Evolutionary conservation across 2,329 filamentous ascomycete species (phyloP).

Genomic region (Trichoderma afroharzianum): DNA sequence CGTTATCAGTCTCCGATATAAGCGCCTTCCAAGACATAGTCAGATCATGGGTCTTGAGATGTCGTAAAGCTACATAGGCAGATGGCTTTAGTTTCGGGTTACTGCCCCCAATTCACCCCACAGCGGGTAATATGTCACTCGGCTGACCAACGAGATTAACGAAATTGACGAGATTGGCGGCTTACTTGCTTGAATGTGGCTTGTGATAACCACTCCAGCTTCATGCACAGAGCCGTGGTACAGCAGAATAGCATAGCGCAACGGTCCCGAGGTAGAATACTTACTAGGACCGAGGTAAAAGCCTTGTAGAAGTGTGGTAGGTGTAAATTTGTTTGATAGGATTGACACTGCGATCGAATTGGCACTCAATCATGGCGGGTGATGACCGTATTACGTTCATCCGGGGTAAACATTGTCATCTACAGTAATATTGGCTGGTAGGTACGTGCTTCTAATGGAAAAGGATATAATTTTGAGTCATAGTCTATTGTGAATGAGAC

Average conservation of each 20-base stretch:
- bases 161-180: background rate
- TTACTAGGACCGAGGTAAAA: background rate
- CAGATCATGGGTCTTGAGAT: background rate
- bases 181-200: background rate
- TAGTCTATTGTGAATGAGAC: background rate
- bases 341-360: background rate
- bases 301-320: background rate
- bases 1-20: background rate
- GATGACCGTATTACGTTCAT: background rate
- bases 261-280: background rate
- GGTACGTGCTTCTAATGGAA: background rate
- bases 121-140: background rate
- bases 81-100: background rate
- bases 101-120: background rate
- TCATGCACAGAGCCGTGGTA: background rate
- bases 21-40: background rate
- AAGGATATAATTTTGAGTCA: background rate
- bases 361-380: background rate
- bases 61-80: background rate
- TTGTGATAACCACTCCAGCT: background rate
- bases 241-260: background rate
- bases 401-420: background rate
- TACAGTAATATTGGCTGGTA: fast-evolving
- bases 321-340: no score
- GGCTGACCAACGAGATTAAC: background rate